phyloP scores from a whole-genome alignment of 306 rosid genomes.

The Medicago ruthenica region DNA sequence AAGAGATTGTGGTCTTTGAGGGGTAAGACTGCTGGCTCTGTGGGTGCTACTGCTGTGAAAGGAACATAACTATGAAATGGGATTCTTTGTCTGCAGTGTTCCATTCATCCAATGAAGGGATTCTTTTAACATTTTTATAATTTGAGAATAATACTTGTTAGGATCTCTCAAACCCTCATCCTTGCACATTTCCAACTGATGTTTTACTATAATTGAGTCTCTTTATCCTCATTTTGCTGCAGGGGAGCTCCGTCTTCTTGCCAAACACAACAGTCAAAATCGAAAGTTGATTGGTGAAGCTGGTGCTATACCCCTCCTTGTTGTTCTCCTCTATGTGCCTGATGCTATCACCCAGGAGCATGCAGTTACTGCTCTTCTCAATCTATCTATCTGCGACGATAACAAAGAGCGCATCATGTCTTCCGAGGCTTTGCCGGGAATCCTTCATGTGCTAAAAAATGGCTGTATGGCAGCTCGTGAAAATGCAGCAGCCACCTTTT shows the following conservation, averaged over 20 bases:
- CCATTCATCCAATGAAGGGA: slow-evolving; percentile 20
- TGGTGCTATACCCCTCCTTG: slow-evolving; percentile 87
- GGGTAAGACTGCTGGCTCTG: slow-evolving; percentile 12
- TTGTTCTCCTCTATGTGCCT: slow-evolving; percentile 61
- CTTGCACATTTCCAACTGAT: slow-evolving; percentile 22
- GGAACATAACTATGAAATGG: slow-evolving; percentile 15
- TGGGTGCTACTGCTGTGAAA: not conserved
- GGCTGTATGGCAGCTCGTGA: slow-evolving; percentile 93
- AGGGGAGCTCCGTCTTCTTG: slow-evolving; percentile 78
- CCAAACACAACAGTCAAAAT: slow-evolving; percentile 71
- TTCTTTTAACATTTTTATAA: not conserved
- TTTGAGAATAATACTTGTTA: not conserved
- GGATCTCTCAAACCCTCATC: slow-evolving; percentile 19
- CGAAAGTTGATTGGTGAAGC: slow-evolving; percentile 82
- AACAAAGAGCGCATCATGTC: slow-evolving; percentile 74
- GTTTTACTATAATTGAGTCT: not conserved
- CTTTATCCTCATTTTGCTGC: slow-evolving; percentile 34
- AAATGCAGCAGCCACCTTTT: slow-evolving; percentile 93
- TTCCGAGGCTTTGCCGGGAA: slow-evolving; percentile 74
- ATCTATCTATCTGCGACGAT: slow-evolving; percentile 70
- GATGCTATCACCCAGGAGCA: slow-evolving; percentile 83
- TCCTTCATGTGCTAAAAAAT: slow-evolving; percentile 72
- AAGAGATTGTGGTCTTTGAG: slow-evolving; percentile 29
- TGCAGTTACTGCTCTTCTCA: slow-evolving; percentile 87
- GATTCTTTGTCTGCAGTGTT: slow-evolving; percentile 3